Base-by-base conservation (phyloP, 176 grass and related monocot genomes). In the Alopecurus myosuroides region DNA sequence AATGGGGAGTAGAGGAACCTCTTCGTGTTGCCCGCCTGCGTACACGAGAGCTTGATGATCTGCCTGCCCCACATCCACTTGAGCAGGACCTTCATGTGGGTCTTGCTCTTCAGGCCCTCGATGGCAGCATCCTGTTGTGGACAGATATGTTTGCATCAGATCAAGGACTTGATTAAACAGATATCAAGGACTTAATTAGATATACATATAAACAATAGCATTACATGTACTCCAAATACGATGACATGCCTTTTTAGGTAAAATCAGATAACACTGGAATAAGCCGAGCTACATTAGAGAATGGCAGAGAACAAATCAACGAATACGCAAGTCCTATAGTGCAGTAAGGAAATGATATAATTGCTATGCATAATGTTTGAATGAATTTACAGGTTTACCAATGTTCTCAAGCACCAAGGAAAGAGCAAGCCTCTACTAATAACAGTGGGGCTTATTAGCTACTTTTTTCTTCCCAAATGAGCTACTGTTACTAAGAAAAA, bases 11-110 rank as follows among this genome's bases (percentile, higher is more conserved):
- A 75, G 28, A 75, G 72, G 72, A 75, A 75, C 45, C 34, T 75
- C 45, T 75, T 75, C 0, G 28, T 34, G 72, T 75, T 75, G 17
- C 72, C 72, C 2, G 18, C 3, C 44, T 22, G 9, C 9, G 72
- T 75, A 46, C 72, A 75, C 2, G 72, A 22, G 45, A 75, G 72
- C 72, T 75, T 75, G 72, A 75, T 50, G 46, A 75, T 51, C 72
- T 31, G 48, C 45, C 72, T 75, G 0, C 72, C 72, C 72, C 72
- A 75, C 72, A 75, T 75, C 72, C 72, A 75, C 45, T 75, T 75
- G 3, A 75, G 72, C 28, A 75, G 17, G 45, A 75, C 6, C 45
- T 75, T 75, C 72, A 75, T 75, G 45, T 75, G 72, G 18, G 72
- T 75, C 72, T 75, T 75, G 46, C 72, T 75, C 45, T 51, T 75